Conservation (phyloP, 1,139 yeast genomes). For the Yamadazyma atlantica region DNA sequence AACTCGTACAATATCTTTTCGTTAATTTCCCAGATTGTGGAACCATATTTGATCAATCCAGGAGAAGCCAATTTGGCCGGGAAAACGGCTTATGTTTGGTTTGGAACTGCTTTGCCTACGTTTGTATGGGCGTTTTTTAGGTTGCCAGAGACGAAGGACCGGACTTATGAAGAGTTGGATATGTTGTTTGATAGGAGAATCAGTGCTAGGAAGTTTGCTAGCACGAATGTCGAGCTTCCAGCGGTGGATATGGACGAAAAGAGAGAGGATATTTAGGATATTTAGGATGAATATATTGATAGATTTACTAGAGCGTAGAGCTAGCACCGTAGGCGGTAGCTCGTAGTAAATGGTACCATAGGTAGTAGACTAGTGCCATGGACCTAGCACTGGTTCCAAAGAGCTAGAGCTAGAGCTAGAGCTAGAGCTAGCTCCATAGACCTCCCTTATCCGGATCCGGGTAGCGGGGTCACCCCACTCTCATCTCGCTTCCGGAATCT, state of each 20-base stretch:
- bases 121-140: slow-evolving; percentile 24
- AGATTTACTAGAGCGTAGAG: no score
- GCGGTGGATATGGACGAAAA: slow-evolving; percentile 9
- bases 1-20: slow-evolving; percentile 23
- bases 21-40: slow-evolving; percentile 21
- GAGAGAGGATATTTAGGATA: no score
- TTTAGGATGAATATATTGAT: no score
- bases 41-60: slow-evolving; percentile 28
- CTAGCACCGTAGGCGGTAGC: no score
- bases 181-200: slow-evolving; percentile 21
- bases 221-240: slow-evolving; percentile 11
- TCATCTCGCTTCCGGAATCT: not conserved
- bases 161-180: slow-evolving; percentile 27
- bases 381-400: no score
- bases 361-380: no score
- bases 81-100: slow-evolving; percentile 32
- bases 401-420: no score
- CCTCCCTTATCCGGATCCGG: no score
- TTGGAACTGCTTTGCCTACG: slow-evolving; percentile 37
- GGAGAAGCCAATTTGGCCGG: slow-evolving; percentile 23
- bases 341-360: no score
- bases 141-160: slow-evolving; percentile 23
- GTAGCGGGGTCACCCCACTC: no score
- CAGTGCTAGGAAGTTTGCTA: slow-evolving; percentile 19
- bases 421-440: no score